Evolutionary conservation across 2,329 filamentous ascomycete species (phyloP).

Genomic region (Fusarium devonianum): DNA sequence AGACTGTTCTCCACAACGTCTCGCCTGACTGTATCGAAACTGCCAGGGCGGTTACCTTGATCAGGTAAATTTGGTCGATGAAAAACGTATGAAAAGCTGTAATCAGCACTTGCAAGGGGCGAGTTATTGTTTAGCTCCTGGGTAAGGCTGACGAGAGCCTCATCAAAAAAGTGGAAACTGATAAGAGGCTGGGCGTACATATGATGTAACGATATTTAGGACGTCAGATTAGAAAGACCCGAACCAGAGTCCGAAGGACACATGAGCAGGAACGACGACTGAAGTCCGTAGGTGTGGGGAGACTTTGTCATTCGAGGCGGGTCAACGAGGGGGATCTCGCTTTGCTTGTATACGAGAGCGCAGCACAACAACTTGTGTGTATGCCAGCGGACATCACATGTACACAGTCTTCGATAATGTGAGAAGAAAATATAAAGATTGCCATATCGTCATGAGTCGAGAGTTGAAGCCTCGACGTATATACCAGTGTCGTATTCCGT

Average conservation of each 20-base stretch:
- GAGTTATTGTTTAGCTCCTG: slow-evolving; percentile 12
- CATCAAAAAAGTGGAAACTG: slow-evolving; percentile 17
- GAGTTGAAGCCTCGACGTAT: slow-evolving; percentile 24
- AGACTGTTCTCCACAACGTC: too few species aligned
- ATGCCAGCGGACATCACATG: slow-evolving; percentile 1
- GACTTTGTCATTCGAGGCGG: too few species aligned
- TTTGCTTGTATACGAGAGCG: too few species aligned
- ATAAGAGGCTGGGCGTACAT: slow-evolving; percentile 14
- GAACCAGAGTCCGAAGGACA: background rate
- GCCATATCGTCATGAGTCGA: slow-evolving; percentile 34
- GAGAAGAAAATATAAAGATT: slow-evolving; percentile 15
- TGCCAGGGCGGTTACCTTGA: slow-evolving; percentile 7
- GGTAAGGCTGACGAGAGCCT: slow-evolving; percentile 42
- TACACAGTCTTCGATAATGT: background rate
- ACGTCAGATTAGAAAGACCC: slow-evolving; percentile 1
- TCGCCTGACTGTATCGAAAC: slow-evolving; percentile 13
- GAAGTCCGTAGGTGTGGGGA: background rate
- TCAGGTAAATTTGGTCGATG: slow-evolving; percentile 9
- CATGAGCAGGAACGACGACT: background rate
- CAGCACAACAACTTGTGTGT: too few species aligned
- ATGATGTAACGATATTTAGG: slow-evolving; percentile 2
- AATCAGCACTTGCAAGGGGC: slow-evolving; percentile 40
- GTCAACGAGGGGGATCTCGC: too few species aligned
- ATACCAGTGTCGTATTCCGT: slow-evolving; percentile 20
- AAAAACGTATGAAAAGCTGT: too few species aligned